Evolutionary conservation across 1,139 yeast species (phyloP), one percentile per base, ranked within the genome.

Genomic region (Pichia sp.): DNA sequence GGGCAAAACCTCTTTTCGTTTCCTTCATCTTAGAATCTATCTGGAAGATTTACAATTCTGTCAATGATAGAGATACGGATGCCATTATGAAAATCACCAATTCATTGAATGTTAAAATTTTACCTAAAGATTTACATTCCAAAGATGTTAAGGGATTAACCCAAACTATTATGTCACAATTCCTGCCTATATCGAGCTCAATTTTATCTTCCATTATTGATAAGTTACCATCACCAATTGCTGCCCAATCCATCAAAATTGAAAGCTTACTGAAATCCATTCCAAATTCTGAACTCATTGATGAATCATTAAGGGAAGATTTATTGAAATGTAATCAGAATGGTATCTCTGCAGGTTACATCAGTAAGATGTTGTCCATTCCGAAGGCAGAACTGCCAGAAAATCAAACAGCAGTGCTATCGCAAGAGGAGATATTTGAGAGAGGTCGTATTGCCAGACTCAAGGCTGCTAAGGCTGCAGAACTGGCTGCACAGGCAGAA

Each of bases 131-230:
- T 45, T 56, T 87, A 40, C 69, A 84, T 39, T 77, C 95, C 1
- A 86, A 82, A 52, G 96, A 91, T 52, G 66, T 75, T 37, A 78
- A 77, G 47, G 65, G 65, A 33, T 59, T 86, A 30, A 59, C 87
- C 27, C 71, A 69, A 39, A 64, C 75, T n/a, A 74, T 93, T 10
- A 77, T 88, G 76, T 74, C 87, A 2, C 97, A 88, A 53, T 93
- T 98, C 97, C 66, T 93, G 19, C 97, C 99, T 0, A 73, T 93
- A 9, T 82, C 96, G 26, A 79, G 84, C 34, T 86, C 97, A 0
- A 73, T 91, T 16, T 62, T 91, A 26, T 71, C 93, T 10, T 77
- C 94, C 3, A 95, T 91, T 3, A 81, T 88, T 29, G 94, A 86
- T 40, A 74, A 74, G 44, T 59, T 93, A 34, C 96, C 97, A 1